These are phyloP conservation scores for Cladosporium sp. DNA, from an alignment of 2,329 filamentous ascomycete genomes.

Conservation along the genomic window DNA sequence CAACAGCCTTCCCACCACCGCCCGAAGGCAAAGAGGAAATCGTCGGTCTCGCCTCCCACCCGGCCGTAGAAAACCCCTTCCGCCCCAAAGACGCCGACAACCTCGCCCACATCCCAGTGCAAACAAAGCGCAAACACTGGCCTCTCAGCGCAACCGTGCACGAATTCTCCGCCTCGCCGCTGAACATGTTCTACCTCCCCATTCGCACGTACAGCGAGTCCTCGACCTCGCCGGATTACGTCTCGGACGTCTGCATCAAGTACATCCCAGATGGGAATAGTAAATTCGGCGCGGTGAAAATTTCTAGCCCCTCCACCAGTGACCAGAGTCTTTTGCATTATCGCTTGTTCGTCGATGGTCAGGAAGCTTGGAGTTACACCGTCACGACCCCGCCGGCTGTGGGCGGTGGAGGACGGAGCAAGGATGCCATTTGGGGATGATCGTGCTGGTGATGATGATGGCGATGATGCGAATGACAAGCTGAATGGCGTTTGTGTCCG, in stretches of 20 bases:
- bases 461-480: neutral
- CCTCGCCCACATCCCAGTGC: constrained; percentile 11
- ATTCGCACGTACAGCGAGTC: constrained; percentile 72
- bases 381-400: constrained; percentile 40
- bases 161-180: constrained; percentile 85
- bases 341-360: constrained; percentile 74
- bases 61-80: constrained; percentile 11
- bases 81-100: constrained; percentile 6
- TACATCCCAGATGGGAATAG: constrained; percentile 80
- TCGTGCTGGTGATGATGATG: no score
- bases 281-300: constrained; percentile 81
- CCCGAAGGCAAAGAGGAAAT: constrained; percentile 45
- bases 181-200: constrained; percentile 92
- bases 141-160: constrained; percentile 63
- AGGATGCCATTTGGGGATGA: constrained; percentile 44
- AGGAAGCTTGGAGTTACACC: constrained; percentile 66
- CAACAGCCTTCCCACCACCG: constrained; percentile 65
- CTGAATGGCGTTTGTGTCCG: no score
- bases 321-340: constrained; percentile 74
- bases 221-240: constrained; percentile 53
- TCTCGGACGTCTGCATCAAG: constrained; percentile 74
- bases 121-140: constrained; percentile 44
- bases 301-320: constrained; percentile 60
- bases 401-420: constrained; percentile 37
- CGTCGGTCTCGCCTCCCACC: constrained; percentile 21